Conservation (phyloP, 2,329 filamentous ascomycete genomes). For the Elsinoe necatrix region DNA sequence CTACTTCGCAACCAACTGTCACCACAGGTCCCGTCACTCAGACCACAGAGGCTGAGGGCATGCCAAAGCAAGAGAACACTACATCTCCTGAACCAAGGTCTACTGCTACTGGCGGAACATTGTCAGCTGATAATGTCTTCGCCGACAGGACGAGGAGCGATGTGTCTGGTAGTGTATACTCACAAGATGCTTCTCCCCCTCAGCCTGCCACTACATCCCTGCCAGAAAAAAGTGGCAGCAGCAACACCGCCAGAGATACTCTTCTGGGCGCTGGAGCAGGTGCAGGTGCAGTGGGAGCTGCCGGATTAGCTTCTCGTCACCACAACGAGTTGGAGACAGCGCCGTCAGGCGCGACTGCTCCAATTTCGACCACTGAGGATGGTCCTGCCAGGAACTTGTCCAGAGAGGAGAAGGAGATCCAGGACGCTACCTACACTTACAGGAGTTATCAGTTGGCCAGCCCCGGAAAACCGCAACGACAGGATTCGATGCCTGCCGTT, state of each 20-base stretch:
- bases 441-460: slow-evolving; percentile 21
- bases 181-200: background rate
- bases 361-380: background rate
- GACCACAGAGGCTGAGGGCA: background rate
- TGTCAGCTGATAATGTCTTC: slow-evolving; percentile 11
- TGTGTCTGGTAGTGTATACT: slow-evolving; percentile 10
- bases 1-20: background rate
- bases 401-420: slow-evolving; percentile 19
- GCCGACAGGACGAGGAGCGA: slow-evolving; percentile 2
- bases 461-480: background rate
- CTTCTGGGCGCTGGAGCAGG: slow-evolving; percentile 27
- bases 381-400: background rate
- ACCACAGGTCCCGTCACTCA: background rate
- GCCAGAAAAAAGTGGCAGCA: background rate
- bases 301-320: background rate
- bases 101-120: slow-evolving; percentile 17
- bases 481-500: slow-evolving; percentile 8
- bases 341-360: background rate
- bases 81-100: slow-evolving; percentile 9
- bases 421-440: slow-evolving; percentile 23
- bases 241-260: background rate
- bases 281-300: slow-evolving; percentile 20
- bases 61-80: background rate
- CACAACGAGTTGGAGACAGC: background rate
- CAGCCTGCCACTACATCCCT: background rate